Conservation (phyloP, 257 asterid species). For the Verbascum thapsus region DNA sequence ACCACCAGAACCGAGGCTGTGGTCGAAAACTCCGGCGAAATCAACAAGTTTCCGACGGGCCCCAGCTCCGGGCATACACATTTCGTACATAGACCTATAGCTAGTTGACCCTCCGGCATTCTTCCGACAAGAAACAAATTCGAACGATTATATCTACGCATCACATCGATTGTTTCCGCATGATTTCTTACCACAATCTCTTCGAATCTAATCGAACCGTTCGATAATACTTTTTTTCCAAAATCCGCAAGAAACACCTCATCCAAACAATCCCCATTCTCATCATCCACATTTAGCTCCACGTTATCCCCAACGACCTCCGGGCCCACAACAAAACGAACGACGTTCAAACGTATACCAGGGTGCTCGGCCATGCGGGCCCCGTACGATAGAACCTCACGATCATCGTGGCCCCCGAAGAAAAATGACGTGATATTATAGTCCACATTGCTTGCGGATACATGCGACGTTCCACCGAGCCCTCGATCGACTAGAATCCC, state of each 20-base stretch:
- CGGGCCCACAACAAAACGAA: constrained; percentile 30
- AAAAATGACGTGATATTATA: no score
- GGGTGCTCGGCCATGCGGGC: no score
- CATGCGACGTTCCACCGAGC: no score
- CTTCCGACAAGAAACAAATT: constrained; percentile 52
- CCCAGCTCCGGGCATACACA: constrained; percentile 50
- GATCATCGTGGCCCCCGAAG: no score
- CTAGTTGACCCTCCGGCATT: constrained; percentile 41
- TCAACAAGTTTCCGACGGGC: constrained; percentile 43
- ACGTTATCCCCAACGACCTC: constrained; percentile 24
- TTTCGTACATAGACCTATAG: constrained; percentile 27
- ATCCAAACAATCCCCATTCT: constrained; percentile 13
- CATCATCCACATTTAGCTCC: neutral
- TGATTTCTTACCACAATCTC: constrained; percentile 28
- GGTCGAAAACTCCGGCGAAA: constrained; percentile 34
- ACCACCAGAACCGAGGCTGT: constrained; percentile 55
- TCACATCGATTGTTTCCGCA: constrained; percentile 26
- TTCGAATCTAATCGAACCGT: constrained; percentile 31
- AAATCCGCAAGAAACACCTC: constrained; percentile 35
- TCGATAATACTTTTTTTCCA: constrained; percentile 1
- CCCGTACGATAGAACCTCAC: no score
- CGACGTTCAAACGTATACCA: constrained; percentile 6
- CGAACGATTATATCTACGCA: constrained; percentile 34
- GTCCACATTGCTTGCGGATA: no score
- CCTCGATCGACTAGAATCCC: no score